Evolutionary conservation across 2,329 filamentous ascomycete species (phyloP), one percentile per base, ranked within the genome.

Genomic region (Pseudogymnoascus sp.): DNA sequence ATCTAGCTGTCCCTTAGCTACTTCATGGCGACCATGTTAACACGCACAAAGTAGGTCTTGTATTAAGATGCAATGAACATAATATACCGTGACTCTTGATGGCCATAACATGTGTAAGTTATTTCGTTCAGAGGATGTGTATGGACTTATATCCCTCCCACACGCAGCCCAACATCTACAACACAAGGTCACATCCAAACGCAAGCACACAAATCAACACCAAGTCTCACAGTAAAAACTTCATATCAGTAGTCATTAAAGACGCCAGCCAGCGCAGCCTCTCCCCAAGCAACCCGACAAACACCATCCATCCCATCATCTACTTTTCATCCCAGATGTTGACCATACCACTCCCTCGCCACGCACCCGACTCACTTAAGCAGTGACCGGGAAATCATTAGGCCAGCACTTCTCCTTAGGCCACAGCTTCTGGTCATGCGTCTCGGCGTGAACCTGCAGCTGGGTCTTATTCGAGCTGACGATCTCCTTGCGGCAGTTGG

Each of bases 321-420:
- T 31, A 26, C 47, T 17, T 17, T 31, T 53, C 47, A 53, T 57
- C 26, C 28, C 50, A 57, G 9, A 19, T 9, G 3, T 53, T 53
- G 13, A 28, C 44, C 44, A 50, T 50, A 50, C 44, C 21, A 9
- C 13, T 26, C 50, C 40, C 17, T 28, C 26, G 26, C 1, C 26
- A 11, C 21, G 4, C n/a, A 31, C 17, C 15, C 36, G 23, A 50
- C 62, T 60, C 50, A 42, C 44, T 67, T 65, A 31, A 67, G 60
- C 66, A 50, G 60, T 60, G 35, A 64, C 62, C 33, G 69, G 64
- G 66, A 80, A 81, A 60, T 81, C 79, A 61, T 79, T 80, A 1
- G 82, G 82, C 78, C 79, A 84, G 75, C 82, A 84, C 76, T 83
- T 83, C 76, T 83, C 81, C 76, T 83, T 83, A 0, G 80, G 73